Base-by-base conservation (phyloP, 2,329 filamentous ascomycete species). In the Cadophora sp. region DNA sequence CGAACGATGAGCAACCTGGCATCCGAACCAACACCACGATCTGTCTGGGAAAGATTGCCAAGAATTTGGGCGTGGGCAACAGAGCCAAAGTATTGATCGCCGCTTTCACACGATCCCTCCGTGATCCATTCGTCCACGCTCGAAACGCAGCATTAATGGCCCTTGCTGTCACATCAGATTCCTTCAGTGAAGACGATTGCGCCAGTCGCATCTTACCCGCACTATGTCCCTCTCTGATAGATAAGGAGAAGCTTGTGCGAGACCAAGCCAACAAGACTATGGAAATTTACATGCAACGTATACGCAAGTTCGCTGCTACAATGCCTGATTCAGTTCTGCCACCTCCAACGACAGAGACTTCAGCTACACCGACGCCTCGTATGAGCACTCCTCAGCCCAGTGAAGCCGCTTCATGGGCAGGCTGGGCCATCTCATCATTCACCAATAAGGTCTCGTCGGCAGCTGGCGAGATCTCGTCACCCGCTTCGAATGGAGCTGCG, bases 1-100 rank as follows among this genome's bases (percentile, higher is more conserved):
- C 96, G 56, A 99, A 98, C 75, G 96, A 99, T 71, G 96, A 98
- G 75, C 95, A 99, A 76, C 94, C 96, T 0, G 96, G 96, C 0
- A 99, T 99, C 72, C 89, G 96, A 70, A 99, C 96, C 9, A 99
- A 99, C 78, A 99, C 96, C 0, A 99, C 96, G 1, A 99, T 99
- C 66, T 98, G 95, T 77, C 82, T 99, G 0, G 96, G 96, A 26
- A 98, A 97, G 77, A 97, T 99, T 74, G 94, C 96, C 16, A 94
- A 93, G 74, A 92, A 97, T 75, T 84, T 99, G 0, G 93, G 93
- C 1, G 84, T 87, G 1, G 85, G 92, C 72, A 93, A 92, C 3
- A 87, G 96, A 70, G 86, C 92, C 59, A 99, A 98, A 79, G 95
- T 99, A 0, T 87, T 99, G 29, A 91, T 94, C 63, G 96, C 96